Conservation (phyloP, 306 rosid species). For the Benincasa hispida region DNA sequence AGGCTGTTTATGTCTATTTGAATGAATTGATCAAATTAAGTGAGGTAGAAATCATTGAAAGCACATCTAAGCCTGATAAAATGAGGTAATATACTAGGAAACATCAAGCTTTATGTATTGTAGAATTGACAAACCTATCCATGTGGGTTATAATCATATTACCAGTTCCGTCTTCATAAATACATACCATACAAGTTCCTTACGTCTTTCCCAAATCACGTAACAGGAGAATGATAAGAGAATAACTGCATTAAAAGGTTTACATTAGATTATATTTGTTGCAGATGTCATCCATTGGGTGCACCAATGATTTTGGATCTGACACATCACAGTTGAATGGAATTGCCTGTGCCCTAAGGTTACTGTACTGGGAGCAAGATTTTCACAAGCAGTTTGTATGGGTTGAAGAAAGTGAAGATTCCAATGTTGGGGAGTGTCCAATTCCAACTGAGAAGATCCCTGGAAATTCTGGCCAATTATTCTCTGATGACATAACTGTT, state of each 20-base stretch:
- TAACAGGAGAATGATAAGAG: not conserved
- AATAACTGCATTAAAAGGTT: not conserved
- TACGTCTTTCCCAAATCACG: not conserved
- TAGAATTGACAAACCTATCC: not conserved
- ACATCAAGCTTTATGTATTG: not conserved
- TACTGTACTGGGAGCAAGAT: conserved; percentile 34
- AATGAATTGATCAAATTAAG: not conserved
- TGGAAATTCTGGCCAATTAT: conserved; percentile 24
- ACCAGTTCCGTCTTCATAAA: not conserved
- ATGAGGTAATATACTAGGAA: not conserved
- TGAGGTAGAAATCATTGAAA: not conserved
- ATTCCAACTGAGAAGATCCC: conserved; percentile 26
- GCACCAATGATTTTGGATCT: conserved; percentile 41
- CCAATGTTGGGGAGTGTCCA: conserved; percentile 39
- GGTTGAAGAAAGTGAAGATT: conserved; percentile 27
- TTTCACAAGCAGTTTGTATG: conserved; percentile 22
- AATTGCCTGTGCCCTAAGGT: conserved; percentile 29
- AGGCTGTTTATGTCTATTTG: not conserved
- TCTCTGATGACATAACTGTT: conserved; percentile 16
- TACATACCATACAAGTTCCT: not conserved
- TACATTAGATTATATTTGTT: conserved; percentile 16
- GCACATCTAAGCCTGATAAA: not conserved
- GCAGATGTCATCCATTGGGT: conserved; percentile 46
- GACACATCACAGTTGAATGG: conserved; percentile 33
- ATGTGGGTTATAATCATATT: not conserved